These are phyloP conservation scores for Pleurotus pulmonarius DNA, from an alignment of 768 basidiomycete species.

Conservation along the genomic window DNA sequence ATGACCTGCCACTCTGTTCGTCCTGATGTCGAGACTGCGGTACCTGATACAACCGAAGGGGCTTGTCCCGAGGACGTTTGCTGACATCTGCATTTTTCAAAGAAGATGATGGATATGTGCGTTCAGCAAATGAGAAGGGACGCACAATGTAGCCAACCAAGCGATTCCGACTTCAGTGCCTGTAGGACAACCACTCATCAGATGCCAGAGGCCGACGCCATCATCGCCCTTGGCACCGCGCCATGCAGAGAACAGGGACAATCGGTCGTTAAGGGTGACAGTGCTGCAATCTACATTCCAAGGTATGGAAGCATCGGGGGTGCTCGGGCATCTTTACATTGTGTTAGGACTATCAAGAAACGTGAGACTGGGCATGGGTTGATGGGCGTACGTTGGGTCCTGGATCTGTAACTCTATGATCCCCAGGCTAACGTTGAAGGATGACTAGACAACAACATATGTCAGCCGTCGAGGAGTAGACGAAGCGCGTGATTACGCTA, in stretches of 20 bases:
- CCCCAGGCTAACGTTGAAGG: slow-evolving; percentile 84
- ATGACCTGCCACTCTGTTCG: slow-evolving; percentile 81
- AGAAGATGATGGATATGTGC: no score
- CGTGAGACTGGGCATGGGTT: background rate
- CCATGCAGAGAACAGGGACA: slow-evolving; percentile 82
- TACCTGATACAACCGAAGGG: slow-evolving; percentile 64
- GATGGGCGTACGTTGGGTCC: slow-evolving; percentile 38
- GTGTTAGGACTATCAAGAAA: background rate
- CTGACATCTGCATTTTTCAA: slow-evolving; percentile 41
- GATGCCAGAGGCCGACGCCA: slow-evolving; percentile 80
- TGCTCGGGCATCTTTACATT: slow-evolving; percentile 53
- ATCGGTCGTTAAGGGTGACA: slow-evolving; percentile 59
- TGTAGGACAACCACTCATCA: slow-evolving; percentile 81
- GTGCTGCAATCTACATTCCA: slow-evolving; percentile 77
- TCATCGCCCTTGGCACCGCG: slow-evolving; percentile 70
- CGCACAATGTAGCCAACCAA: slow-evolving; percentile 78
- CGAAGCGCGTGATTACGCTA: slow-evolving; percentile 16
- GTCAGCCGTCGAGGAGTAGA: background rate
- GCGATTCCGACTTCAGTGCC: slow-evolving; percentile 86
- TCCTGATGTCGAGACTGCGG: slow-evolving; percentile 76
- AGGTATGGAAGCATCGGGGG: slow-evolving; percentile 44
- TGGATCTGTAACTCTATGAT: slow-evolving; percentile 79
- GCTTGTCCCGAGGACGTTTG: slow-evolving; percentile 42
- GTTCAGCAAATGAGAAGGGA: slow-evolving; percentile 6
- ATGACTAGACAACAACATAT: slow-evolving; percentile 33